phyloP scores from a whole-genome alignment of 1,284 basidiomycete genomes.

The Phellopilus nigrolimitatus region DNA sequence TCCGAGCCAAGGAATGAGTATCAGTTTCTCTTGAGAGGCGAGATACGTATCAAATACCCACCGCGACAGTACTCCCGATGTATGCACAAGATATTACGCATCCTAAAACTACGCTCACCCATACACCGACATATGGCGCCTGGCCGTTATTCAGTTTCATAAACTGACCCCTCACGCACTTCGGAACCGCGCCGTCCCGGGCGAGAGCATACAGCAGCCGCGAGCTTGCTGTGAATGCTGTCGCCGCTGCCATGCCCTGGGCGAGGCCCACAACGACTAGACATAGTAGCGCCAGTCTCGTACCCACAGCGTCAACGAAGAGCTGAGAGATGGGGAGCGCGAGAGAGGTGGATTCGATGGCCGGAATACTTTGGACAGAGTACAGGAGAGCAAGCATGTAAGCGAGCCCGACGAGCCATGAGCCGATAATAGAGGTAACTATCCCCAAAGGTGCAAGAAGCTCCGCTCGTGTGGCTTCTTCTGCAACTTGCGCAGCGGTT shows the following conservation, averaged over 20 bases:
- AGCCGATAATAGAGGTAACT: constrained; percentile 51
- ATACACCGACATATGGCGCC: constrained; percentile 53
- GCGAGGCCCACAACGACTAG: constrained; percentile 45
- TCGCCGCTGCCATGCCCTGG: constrained; percentile 54
- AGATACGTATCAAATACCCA: constrained; percentile 28
- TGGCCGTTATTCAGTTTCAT: constrained; percentile 50
- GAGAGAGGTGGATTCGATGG: constrained; percentile 44
- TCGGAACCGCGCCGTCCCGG: constrained; percentile 47
- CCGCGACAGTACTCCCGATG: constrained; percentile 51
- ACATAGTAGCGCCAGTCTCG: constrained; percentile 45
- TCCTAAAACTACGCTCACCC: constrained; percentile 49
- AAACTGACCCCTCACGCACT: constrained; percentile 35
- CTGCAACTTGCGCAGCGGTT: constrained; percentile 58
- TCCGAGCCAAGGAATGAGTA: neutral
- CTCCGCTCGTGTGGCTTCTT: constrained; percentile 54
- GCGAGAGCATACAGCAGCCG: constrained; percentile 54
- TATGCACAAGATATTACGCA: constrained; percentile 56
- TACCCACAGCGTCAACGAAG: constrained; percentile 51
- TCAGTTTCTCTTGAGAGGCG: neutral
- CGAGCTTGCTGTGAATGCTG: constrained; percentile 57
- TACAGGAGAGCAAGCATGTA: constrained; percentile 60
- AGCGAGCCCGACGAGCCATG: constrained; percentile 53
- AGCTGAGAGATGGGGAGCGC: constrained; percentile 58
- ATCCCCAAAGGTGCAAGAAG: constrained; percentile 53
- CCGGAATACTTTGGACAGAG: constrained; percentile 48